Percentiles rank a stretch among this genome's conserved stretches.
phyloP scores from a whole-genome alignment of 2,329 filamentous ascomycete genomes.

The Cercospora sp. region DNA sequence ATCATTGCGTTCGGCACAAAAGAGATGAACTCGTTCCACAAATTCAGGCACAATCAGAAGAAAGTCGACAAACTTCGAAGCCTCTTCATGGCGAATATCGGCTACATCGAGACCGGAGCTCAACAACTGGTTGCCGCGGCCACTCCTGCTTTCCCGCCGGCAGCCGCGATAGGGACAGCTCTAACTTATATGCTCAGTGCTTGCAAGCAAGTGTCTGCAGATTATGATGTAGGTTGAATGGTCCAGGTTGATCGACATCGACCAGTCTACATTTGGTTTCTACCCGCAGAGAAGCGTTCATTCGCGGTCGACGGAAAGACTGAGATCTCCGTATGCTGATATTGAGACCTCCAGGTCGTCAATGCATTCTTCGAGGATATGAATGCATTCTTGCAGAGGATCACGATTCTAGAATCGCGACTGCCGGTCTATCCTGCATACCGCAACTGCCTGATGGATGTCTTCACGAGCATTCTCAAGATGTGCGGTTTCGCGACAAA shows the following conservation, averaged over 20 bases:
- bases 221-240: constrained; percentile 6
- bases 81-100: constrained; percentile 11
- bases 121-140: constrained; percentile 10
- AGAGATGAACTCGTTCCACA: constrained; percentile 10
- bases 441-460: constrained; percentile 13
- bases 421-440: constrained; percentile 10
- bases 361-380: constrained; percentile 15
- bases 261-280: no score
- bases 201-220: constrained; percentile 11
- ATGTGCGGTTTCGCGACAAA: constrained; percentile 12
- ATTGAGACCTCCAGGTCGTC: background rate
- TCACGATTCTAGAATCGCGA: constrained; percentile 9
- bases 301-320: background rate
- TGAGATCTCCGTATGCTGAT: background rate
- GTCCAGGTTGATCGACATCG: background rate
- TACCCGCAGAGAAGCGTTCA: no score
- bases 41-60: constrained; percentile 12
- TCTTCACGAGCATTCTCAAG: constrained; percentile 8
- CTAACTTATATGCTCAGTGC: constrained; percentile 13
- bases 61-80: constrained; percentile 13
- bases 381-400: constrained; percentile 12
- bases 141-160: constrained; percentile 12
- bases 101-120: constrained; percentile 11
- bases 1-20: constrained; percentile 6
- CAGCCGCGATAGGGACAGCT: constrained; percentile 10